phyloP scores from a whole-genome alignment of 2,329 filamentous ascomycete species.

The Scolecobasidium constrictum region DNA sequence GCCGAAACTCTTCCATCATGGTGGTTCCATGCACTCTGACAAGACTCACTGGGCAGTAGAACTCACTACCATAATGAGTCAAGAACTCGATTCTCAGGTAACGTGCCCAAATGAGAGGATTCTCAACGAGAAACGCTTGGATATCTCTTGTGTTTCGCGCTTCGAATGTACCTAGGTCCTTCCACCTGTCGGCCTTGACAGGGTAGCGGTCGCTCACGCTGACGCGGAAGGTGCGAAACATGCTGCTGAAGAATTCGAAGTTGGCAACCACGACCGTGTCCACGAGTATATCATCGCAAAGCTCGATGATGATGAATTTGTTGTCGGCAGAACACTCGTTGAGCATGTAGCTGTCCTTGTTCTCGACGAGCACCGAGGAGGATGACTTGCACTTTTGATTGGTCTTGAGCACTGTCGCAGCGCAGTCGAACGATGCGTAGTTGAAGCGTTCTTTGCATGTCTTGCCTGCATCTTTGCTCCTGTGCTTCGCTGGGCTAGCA shows the following conservation, averaged over 20 bases:
- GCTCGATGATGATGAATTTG: constrained; percentile 89
- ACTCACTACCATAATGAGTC: constrained; percentile 91
- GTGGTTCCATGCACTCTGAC: constrained; percentile 86
- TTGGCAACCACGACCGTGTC: constrained; percentile 97
- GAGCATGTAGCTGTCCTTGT: constrained; percentile 98
- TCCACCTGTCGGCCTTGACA: constrained; percentile 87
- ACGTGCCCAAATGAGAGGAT: constrained; percentile 89
- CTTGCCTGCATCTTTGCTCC: constrained; percentile 88
- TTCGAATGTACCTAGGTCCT: constrained; percentile 75
- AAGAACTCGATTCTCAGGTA: constrained; percentile 89
- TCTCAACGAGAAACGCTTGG: constrained; percentile 87
- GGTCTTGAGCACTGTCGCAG: constrained; percentile 84
- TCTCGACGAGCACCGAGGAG: constrained; percentile 83
- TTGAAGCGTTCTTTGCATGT: constrained; percentile 98
- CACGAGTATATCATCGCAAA: constrained; percentile 77
- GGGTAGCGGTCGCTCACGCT: constrained; percentile 93
- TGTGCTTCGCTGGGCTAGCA: constrained; percentile 22
- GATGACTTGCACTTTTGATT: constrained; percentile 78
- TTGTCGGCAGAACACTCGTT: constrained; percentile 78
- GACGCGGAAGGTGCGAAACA: constrained; percentile 81
- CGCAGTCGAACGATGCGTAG: constrained; percentile 94
- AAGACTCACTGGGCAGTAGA: constrained; percentile 86
- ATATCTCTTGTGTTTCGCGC: constrained; percentile 88
- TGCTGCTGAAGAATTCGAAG: constrained; percentile 98
- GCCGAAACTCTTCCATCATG: constrained; percentile 89